Evolutionary conservation across 495 filamentous ascomycete genomes (phyloP).

Genomic region (Extremus antarcticus): DNA sequence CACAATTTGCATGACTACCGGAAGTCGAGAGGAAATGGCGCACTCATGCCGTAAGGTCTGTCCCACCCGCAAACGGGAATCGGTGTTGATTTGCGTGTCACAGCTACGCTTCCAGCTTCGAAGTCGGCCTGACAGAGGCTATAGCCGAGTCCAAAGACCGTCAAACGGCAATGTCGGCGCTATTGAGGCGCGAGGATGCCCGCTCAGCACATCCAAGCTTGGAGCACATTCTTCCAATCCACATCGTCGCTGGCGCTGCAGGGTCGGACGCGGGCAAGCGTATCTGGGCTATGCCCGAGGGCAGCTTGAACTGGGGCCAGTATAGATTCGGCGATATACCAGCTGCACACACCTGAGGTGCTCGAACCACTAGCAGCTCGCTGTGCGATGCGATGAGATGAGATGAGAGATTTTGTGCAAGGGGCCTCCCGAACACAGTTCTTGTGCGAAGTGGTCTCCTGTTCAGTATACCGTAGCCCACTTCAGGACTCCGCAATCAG

Average conservation of each 20-base stretch:
- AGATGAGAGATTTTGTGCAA: no score
- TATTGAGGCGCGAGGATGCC: constrained; percentile 55
- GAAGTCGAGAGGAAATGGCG: constrained; percentile 41
- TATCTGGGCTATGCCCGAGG: constrained; percentile 22
- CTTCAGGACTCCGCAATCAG: no score
- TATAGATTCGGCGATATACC: constrained; percentile 24
- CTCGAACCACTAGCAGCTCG: no score
- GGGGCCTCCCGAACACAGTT: no score
- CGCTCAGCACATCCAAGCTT: constrained; percentile 66
- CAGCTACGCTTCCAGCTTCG: constrained; percentile 56
- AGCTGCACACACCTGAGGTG: no score
- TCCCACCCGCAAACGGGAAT: no score
- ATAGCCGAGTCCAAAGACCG: constrained; percentile 43
- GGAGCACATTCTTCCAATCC: constrained; percentile 71
- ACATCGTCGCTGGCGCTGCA: constrained; percentile 43
- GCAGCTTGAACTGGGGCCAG: constrained; percentile 22
- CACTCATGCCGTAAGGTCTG: no score
- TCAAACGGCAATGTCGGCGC: constrained; percentile 46
- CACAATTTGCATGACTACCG: constrained; percentile 52
- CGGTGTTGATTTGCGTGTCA: no score
- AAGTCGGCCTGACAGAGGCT: constrained; percentile 65
- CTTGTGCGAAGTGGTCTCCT: no score
- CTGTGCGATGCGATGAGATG: no score
- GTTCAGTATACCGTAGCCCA: no score
- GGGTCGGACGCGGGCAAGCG: constrained; percentile 15